Conservation (phyloP, 163 green algal species). For the Chloromonas sp. region DNA sequence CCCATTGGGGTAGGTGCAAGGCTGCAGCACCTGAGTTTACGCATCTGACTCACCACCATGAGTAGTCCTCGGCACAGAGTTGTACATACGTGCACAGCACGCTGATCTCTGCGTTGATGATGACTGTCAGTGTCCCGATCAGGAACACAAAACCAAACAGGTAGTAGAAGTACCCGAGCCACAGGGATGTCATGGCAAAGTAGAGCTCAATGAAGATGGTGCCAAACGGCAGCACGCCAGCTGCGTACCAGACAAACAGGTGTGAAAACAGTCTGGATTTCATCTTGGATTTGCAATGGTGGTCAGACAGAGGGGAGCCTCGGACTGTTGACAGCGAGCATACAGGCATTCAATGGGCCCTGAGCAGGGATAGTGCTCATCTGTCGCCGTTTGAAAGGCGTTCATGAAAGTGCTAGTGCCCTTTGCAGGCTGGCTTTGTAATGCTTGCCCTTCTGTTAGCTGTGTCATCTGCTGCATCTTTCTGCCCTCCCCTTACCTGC, state of each 20-base stretch:
- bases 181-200: slow-evolving; percentile 93
- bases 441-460: no score
- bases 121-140: slow-evolving; percentile 77
- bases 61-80: slow-evolving; percentile 94
- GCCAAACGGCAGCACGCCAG: slow-evolving; percentile 91
- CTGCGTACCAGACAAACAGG: slow-evolving; percentile 17
- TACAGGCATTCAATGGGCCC: no score
- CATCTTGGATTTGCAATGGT: no score
- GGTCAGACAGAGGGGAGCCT: no score
- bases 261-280: no score
- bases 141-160: slow-evolving; percentile 94
- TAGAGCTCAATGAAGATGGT: slow-evolving; percentile 97
- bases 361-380: not conserved
- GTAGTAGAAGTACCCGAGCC: slow-evolving; percentile 96
- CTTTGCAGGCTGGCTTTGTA: no score
- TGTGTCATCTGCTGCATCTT: no score
- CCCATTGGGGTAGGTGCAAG: no score
- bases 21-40: no score
- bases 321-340: no score
- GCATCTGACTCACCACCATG: slow-evolving; percentile 77
- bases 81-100: slow-evolving; percentile 92
- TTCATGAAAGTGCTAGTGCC: not conserved
- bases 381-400: not conserved
- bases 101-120: slow-evolving; percentile 88
- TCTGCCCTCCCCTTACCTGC: slow-evolving; percentile 16